Base-by-base conservation (phyloP, 495 filamentous ascomycete genomes). In the Delitschia confertaspora region DNA sequence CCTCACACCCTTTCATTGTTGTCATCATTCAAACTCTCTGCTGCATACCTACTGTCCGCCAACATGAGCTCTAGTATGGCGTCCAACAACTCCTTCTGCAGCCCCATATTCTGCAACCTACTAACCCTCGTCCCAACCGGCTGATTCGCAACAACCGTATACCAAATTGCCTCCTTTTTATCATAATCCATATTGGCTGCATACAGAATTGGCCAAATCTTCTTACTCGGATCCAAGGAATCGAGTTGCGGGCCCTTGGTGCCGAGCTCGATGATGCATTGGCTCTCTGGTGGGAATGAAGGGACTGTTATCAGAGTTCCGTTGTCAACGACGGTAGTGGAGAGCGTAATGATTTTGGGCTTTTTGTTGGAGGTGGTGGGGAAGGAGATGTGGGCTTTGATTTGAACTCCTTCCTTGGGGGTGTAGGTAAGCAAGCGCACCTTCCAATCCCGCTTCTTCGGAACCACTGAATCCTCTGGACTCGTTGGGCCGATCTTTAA, bases 1-100 rank as follows among this genome's bases (percentile, higher is more conserved):
- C 26, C 26, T 21, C 33, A 37, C 11, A n/a, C n/a, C 33, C n/a
- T 18, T n/a, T n/a, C n/a, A n/a, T n/a, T n/a, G n/a, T n/a, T n/a
- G n/a, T n/a, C n/a, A 21, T 18, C 19, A 37, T 18, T 11, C 33
- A 5, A 5, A 29, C 26, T 29, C n/a, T 18, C 19, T 18, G n/a
- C 13, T 18, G n/a, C 33, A 45, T 49, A 49, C 32, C 52, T 50
- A 22, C 31, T 25, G 37, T 55, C 52, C 30, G 52, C 52, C 17
- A 55, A 36, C 19, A 55, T 19, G 24, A 55, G 19, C 47, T 55
- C 52, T 13, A 55, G 20, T 1, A 55, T 29, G 14, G 47, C 46
- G 43, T 55, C 42, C 36, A 55, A 34, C 23, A 55, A 20, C 22
- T 47, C 47, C 32, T 42, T 30, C 38, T 39, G 7, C 11, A 55